phyloP scores from a whole-genome alignment of 192 early-diverging fungal genomes.

The Backusella parvicylindrica region DNA sequence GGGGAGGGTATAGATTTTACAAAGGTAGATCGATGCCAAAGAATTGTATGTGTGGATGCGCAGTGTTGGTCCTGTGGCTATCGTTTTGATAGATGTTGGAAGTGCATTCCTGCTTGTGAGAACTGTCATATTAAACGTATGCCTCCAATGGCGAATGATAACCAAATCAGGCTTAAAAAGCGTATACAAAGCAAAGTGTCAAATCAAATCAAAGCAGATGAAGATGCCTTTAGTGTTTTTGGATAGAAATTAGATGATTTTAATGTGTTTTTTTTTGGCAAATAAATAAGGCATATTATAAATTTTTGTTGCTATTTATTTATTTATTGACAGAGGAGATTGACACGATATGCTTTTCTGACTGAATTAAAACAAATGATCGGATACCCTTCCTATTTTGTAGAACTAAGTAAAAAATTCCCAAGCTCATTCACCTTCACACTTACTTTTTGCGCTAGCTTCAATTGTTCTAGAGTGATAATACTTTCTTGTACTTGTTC shows the following conservation, averaged over 20 bases:
- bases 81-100: slow-evolving; percentile 33
- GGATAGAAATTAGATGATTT: not conserved
- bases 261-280: no score
- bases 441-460: slow-evolving; percentile 40
- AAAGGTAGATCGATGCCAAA: slow-evolving; percentile 15
- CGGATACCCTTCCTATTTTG: slow-evolving; percentile 37
- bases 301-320: not conserved
- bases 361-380: slow-evolving; percentile 60
- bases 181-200: not conserved
- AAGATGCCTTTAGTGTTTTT: slow-evolving; percentile 29
- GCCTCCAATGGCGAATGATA: slow-evolving; percentile 39
- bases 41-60: slow-evolving; percentile 32
- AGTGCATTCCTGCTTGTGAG: slow-evolving; percentile 29
- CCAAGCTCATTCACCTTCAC: not conserved
- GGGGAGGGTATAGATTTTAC: not conserved
- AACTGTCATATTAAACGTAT: slow-evolving; percentile 23
- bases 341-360: slow-evolving; percentile 38
- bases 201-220: not conserved
- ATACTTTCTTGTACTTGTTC: slow-evolving; percentile 33
- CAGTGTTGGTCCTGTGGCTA: slow-evolving; percentile 34
- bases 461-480: slow-evolving; percentile 44
- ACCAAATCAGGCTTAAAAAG: slow-evolving; percentile 19
- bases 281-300: no score
- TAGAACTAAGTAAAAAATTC: not conserved
- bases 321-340: not conserved